Conservation (phyloP, 1,139 yeast genomes). For the Sugiyamaella xylanicola region DNA sequence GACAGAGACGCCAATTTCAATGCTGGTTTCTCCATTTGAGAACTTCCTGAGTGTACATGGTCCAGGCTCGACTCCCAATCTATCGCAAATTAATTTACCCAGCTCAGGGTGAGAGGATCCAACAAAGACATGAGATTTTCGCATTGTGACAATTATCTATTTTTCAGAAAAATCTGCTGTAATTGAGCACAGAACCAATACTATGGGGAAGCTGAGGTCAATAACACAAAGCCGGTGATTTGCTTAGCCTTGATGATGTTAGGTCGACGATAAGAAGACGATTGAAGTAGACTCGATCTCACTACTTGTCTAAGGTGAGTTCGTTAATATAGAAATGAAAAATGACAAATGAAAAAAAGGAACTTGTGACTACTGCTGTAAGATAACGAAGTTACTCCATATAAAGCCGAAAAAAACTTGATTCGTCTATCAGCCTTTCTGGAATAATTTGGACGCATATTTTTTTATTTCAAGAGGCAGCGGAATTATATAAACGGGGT, state of each 20-base stretch:
- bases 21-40: slow-evolving; percentile 96
- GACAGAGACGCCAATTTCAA: slow-evolving; percentile 90
- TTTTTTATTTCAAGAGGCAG: neutral
- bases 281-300: too few species aligned
- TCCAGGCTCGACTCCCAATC: slow-evolving; percentile 93
- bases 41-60: slow-evolving; percentile 89
- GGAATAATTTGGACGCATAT: neutral
- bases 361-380: neutral
- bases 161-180: too few species aligned
- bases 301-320: too few species aligned
- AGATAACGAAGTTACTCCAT: slow-evolving; percentile 2
- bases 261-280: too few species aligned
- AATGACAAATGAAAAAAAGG: neutral
- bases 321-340: neutral
- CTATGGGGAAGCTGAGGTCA: too few species aligned
- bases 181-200: too few species aligned
- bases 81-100: slow-evolving; percentile 85
- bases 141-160: slow-evolving; percentile 52
- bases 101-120: slow-evolving; percentile 96
- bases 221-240: too few species aligned
- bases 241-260: too few species aligned
- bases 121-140: slow-evolving; percentile 94
- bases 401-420: neutral
- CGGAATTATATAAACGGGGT: slow-evolving; percentile 4
- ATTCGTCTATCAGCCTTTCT: neutral